Conservation (phyloP, 2,329 filamentous ascomycete species). For the Gliomastix tumulicola region DNA sequence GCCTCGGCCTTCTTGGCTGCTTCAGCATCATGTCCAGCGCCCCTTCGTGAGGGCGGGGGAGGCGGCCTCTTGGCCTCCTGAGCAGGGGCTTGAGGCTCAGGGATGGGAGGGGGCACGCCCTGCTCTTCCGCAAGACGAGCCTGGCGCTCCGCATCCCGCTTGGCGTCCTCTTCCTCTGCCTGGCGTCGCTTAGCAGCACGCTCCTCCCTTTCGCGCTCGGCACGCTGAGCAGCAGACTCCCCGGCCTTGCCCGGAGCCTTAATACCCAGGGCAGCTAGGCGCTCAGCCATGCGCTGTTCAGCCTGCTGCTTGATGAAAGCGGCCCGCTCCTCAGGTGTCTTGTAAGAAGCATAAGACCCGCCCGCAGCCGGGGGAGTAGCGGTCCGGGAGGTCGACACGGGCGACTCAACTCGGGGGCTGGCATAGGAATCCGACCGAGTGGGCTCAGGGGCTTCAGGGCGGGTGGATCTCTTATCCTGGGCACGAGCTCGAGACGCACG, state of each 20-base stretch:
- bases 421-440: slow-evolving; percentile 27
- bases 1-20: slow-evolving; percentile 51
- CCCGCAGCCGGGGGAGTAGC: slow-evolving; percentile 37
- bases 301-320: slow-evolving; percentile 97
- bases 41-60: slow-evolving; percentile 74
- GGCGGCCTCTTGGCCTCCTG: slow-evolving; percentile 58
- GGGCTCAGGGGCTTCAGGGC: slow-evolving; percentile 32
- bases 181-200: slow-evolving; percentile 79
- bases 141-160: slow-evolving; percentile 81
- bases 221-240: slow-evolving; percentile 75
- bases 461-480: slow-evolving; percentile 46
- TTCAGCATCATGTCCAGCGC: slow-evolving; percentile 33
- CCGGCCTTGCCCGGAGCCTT: slow-evolving; percentile 73
- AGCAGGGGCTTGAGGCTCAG: slow-evolving; percentile 22
- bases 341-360: slow-evolving; percentile 73
- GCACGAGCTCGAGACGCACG: slow-evolving; percentile 63
- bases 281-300: slow-evolving; percentile 93
- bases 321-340: slow-evolving; percentile 86
- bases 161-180: slow-evolving; percentile 90
- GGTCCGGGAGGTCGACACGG: slow-evolving; percentile 46
- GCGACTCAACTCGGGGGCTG: slow-evolving; percentile 44
- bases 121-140: slow-evolving; percentile 76
- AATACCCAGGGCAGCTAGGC: slow-evolving; percentile 86
- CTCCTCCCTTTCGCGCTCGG: slow-evolving; percentile 83
- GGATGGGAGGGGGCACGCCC: slow-evolving; percentile 50